phyloP scores from a whole-genome alignment of 2,329 filamentous ascomycete species.

The Fusarium circinatum region DNA sequence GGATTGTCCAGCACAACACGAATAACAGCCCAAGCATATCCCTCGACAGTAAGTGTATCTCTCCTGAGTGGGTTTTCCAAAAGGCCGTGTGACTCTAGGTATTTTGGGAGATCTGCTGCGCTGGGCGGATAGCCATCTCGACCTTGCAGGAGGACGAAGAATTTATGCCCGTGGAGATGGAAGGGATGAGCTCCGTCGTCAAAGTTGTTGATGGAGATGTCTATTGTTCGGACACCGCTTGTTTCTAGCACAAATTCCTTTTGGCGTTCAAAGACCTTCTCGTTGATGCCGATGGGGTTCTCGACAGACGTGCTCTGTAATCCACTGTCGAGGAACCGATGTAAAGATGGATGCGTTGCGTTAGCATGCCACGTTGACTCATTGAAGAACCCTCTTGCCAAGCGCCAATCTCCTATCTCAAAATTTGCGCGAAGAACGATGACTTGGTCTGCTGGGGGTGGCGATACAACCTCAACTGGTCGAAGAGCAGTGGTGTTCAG shows the following conservation, averaged over 20 bases:
- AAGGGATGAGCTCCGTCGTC: constrained; percentile 60
- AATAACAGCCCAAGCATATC: constrained; percentile 65
- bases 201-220: constrained; percentile 68
- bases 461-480: constrained; percentile 49
- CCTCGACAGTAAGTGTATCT: constrained; percentile 62
- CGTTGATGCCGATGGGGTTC: constrained; percentile 43
- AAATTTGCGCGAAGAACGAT: constrained; percentile 63
- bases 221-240: constrained; percentile 62
- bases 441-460: constrained; percentile 53
- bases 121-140: constrained; percentile 50
- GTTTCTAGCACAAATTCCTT: constrained; percentile 60
- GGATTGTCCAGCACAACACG: constrained; percentile 67
- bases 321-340: constrained; percentile 48
- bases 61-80: constrained; percentile 49
- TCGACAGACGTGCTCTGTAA: constrained; percentile 22
- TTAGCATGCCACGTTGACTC: constrained; percentile 59
- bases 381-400: constrained; percentile 66
- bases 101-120: constrained; percentile 34
- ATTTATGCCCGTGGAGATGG: constrained; percentile 70
- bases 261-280: constrained; percentile 42
- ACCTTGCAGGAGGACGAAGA: constrained; percentile 57
- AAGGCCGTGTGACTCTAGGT: constrained; percentile 40
- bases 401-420: constrained; percentile 63
- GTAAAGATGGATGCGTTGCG: constrained; percentile 48
- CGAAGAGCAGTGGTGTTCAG: constrained; percentile 61